Percentiles rank a stretch among this genome's conserved stretches.
Conservation (phyloP, 2,329 filamentous ascomycete species). For the Clonostachys chloroleuca region DNA sequence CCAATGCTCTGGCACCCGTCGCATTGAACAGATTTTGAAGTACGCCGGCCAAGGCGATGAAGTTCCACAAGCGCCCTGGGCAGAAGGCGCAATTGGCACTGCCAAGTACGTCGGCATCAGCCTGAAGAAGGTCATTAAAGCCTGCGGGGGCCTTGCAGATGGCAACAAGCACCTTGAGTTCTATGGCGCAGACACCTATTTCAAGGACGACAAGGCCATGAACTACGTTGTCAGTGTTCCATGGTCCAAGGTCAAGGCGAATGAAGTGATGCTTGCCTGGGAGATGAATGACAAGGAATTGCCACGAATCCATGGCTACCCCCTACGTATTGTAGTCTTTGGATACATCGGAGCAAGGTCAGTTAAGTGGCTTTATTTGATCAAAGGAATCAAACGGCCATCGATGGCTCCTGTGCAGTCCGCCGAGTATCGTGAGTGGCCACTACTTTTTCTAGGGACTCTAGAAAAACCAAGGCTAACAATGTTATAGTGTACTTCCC, state of each 20-base stretch:
- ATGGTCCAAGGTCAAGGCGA: constrained; percentile 60
- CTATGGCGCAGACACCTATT: constrained; percentile 68
- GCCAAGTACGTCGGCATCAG: constrained; percentile 59
- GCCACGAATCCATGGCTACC: constrained; percentile 62
- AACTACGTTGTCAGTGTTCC: constrained; percentile 68
- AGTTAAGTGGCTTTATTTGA: constrained; percentile 58
- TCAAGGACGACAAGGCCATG: constrained; percentile 60
- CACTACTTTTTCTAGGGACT: too few relatives aligned
- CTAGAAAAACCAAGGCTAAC: too few relatives aligned
- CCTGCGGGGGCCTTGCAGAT: constrained; percentile 56
- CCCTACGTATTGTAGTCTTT: constrained; percentile 57
- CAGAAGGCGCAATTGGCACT: constrained; percentile 64
- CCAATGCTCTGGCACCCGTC: constrained; percentile 65
- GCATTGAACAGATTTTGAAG: constrained; percentile 62
- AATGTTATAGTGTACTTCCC: constrained; percentile 47
- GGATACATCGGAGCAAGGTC: constrained; percentile 65
- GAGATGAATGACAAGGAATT: constrained; percentile 66
- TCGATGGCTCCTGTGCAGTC: constrained; percentile 57
- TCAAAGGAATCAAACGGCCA: constrained; percentile 55
- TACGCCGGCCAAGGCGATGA: constrained; percentile 67
- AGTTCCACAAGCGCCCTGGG: constrained; percentile 50
- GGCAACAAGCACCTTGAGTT: constrained; percentile 61
- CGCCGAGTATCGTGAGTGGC: constrained; percentile 49
- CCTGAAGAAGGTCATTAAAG: constrained; percentile 66
- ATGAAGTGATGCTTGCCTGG: constrained; percentile 66